Conservation (phyloP, 192 early-diverging fungal genomes). For the Podila minutissima region DNA sequence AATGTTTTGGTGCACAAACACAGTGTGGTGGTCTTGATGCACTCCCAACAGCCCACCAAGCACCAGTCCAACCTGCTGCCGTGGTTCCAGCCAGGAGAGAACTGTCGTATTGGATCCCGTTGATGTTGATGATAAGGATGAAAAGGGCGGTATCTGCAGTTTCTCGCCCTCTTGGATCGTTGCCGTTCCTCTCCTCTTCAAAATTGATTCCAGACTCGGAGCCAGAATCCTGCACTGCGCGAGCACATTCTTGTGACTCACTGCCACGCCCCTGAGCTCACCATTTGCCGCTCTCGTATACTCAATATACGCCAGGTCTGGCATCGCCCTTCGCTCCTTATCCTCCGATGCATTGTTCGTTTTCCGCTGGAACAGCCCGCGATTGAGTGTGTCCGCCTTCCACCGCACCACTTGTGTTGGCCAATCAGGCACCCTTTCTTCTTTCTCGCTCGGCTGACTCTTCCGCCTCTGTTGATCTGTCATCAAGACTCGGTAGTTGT, state of each 20-base stretch:
- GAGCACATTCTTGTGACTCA: slow-evolving; percentile 79
- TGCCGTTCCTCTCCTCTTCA: not conserved
- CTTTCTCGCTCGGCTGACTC: slow-evolving; percentile 4
- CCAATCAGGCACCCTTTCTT: slow-evolving; percentile 47
- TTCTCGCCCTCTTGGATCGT: not conserved
- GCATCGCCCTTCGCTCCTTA: not conserved
- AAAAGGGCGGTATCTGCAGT: not conserved
- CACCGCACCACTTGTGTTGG: slow-evolving; percentile 76
- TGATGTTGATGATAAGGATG: not conserved
- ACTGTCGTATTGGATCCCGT: slow-evolving; percentile 11
- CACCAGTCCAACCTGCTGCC: slow-evolving; percentile 83
- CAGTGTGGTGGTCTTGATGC: slow-evolving; percentile 71
- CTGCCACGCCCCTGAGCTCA: slow-evolving; percentile 82
- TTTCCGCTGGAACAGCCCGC: no score
- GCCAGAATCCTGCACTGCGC: slow-evolving; percentile 62
- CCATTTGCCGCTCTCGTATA: slow-evolving; percentile 83
- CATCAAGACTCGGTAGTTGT: slow-evolving; percentile 70
- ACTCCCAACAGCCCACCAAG: slow-evolving; percentile 70
- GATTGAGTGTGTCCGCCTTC: slow-evolving; percentile 68
- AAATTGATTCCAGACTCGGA: slow-evolving; percentile 10
- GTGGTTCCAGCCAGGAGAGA: slow-evolving; percentile 76
- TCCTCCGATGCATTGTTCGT: no score
- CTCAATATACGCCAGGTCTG: slow-evolving; percentile 86
- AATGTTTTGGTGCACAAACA: slow-evolving; percentile 66
- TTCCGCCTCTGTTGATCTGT: slow-evolving; percentile 64